Evolutionary conservation across 2,329 filamentous ascomycete species (phyloP).

Genomic region (Amesomyces nigricolor): DNA sequence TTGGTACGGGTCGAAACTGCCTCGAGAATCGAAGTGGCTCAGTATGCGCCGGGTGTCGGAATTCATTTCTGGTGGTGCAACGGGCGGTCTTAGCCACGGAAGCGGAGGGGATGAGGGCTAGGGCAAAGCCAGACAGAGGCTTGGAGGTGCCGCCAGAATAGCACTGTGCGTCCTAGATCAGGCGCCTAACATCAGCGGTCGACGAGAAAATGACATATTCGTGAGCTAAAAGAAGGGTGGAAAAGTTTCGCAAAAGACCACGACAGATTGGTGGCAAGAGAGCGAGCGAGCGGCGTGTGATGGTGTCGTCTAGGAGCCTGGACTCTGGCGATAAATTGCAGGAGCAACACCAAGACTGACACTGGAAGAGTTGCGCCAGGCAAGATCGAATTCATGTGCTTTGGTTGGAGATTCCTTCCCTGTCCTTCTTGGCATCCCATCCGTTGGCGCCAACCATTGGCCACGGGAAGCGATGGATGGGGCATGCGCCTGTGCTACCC

Average conservation of each 20-base stretch:
- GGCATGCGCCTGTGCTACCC: background rate
- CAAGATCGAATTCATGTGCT: background rate
- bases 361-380: no score
- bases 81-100: constrained; percentile 20
- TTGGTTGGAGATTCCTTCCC: background rate
- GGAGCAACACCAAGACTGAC: no score
- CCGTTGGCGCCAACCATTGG: constrained; percentile 12
- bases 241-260: background rate
- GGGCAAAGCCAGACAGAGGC: background rate
- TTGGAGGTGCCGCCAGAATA: no score
- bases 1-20: constrained; percentile 19
- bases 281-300: background rate
- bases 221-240: background rate
- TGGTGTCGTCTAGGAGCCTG: no score
- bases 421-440: constrained; percentile 4
- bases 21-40: constrained; percentile 29
- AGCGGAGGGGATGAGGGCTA: background rate
- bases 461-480: background rate
- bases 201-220: constrained; percentile 16
- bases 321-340: no score
- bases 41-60: constrained; percentile 29
- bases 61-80: constrained; percentile 30
- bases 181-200: constrained; percentile 11
- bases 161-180: constrained; percentile 3
- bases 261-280: background rate